phyloP scores from a whole-genome alignment of 257 asterid genomes.

The Rauvolfia tetraphylla region DNA sequence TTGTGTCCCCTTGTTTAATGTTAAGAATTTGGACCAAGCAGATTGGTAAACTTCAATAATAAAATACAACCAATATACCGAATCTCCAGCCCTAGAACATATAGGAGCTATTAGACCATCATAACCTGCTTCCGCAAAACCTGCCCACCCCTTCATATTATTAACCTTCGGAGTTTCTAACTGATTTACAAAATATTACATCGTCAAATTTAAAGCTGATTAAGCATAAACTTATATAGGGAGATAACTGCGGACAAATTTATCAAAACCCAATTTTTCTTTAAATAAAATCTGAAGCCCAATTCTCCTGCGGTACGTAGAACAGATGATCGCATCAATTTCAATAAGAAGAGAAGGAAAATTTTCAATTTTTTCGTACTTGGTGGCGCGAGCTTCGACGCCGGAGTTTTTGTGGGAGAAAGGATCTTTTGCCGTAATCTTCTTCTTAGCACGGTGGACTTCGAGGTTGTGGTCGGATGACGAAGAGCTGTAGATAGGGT shows the following conservation, averaged over 20 bases:
- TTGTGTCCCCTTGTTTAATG: background rate
- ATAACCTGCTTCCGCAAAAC: background rate
- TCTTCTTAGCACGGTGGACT: constrained; percentile 80
- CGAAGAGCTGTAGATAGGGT: constrained; percentile 38
- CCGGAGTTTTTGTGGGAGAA: constrained; percentile 64
- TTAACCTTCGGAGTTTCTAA: background rate
- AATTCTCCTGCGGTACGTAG: background rate
- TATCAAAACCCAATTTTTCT: background rate
- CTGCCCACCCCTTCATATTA: background rate
- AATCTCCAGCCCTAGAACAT: background rate
- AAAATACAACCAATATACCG: background rate
- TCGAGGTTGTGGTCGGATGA: constrained; percentile 58
- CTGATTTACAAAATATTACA: background rate
- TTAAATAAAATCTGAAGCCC: background rate
- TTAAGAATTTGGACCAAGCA: background rate
- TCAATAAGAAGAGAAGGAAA: background rate
- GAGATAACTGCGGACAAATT: background rate
- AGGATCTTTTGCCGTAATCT: constrained; percentile 49
- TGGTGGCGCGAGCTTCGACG: constrained; percentile 79
- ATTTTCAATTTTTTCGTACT: constrained; percentile 28
- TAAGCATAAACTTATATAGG: background rate
- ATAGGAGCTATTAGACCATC: background rate
- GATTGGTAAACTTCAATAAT: background rate
- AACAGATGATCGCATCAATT: too few relatives aligned
- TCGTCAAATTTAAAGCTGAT: background rate